Base-by-base conservation (phyloP, 768 basidiomycete species). In the Mycena belliarum region DNA sequence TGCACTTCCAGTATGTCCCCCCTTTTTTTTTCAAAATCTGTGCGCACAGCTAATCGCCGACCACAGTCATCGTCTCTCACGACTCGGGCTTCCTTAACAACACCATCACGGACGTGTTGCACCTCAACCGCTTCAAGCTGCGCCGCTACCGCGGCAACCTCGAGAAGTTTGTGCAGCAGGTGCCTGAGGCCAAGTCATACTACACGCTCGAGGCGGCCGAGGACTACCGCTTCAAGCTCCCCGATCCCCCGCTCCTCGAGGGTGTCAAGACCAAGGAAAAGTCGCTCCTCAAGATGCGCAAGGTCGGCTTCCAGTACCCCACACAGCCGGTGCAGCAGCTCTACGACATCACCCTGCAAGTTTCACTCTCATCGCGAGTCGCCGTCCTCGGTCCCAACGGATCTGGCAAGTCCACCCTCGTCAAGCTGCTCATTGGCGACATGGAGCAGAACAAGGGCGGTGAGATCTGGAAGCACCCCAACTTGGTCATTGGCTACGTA, bases 261-360 rank as follows among this genome's bases (percentile, higher is more conserved):
- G 95, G 95, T 89, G 95, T 98, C 80, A 98, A 98, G 89, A 98
- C 95, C 70, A 98, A 98, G 84, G 95, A 98, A 80, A 98, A 96
- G 86, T 86, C 85, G 60, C 79, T 98, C 67, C 76, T 97, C 63
- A 98, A 98, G 84, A 96, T 98, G 94, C 91, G 95, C 75, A 90
- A 91, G 73, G 95, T 96, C 68, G 91, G 90, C 68, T 98, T 93
- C 91, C 94, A 97, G 77, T 98, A 98, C 78, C 92, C 93, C 46
- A 83, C 85, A 26, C 85, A 90, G 67, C 69, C 86, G 50, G 84
- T 91, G 56, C 95, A 96, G 74, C 95, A 96, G 73, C 82, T 97
- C 66, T 88, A 86, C 82, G 89, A 98, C 77, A 93, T 98, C 76
- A 87, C 90, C 50, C 91, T 98, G 61, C 95, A 97, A 86, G 90